A percentile compares a stretch with the other conserved stretches of the same genome.
These are phyloP conservation scores for Eimeria praecox DNA, from an alignment of 169 alveolate genomes.

Conservation along the genomic window DNA sequence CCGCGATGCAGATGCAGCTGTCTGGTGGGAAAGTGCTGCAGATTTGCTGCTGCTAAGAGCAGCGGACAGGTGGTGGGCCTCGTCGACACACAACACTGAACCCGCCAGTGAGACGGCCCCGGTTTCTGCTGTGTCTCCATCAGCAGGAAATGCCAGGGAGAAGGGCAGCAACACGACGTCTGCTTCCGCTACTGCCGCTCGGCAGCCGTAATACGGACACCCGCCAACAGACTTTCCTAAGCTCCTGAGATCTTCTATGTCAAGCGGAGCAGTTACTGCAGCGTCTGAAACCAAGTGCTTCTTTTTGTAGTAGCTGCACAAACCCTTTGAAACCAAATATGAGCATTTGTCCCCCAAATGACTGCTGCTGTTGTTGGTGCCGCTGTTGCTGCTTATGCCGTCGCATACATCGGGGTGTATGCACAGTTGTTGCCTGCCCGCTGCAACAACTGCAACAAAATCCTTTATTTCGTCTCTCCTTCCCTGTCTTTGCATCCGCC, in stretches of 20 bases:
- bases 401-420: neutral
- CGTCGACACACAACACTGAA: slow-evolving; percentile 61
- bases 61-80: slow-evolving; percentile 77
- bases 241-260: slow-evolving; percentile 48
- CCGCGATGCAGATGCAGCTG: slow-evolving; percentile 30
- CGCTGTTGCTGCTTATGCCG: slow-evolving; percentile 27
- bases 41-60: slow-evolving; percentile 46
- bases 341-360: slow-evolving; percentile 52
- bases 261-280: slow-evolving; percentile 35
- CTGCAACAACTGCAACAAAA: slow-evolving; percentile 63
- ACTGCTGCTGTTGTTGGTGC: slow-evolving; percentile 57
- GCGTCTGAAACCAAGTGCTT: slow-evolving; percentile 8
- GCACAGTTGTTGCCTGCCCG: slow-evolving; percentile 41
- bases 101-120: neutral
- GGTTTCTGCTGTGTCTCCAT: neutral
- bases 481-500: slow-evolving; percentile 60
- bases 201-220: slow-evolving; percentile 58
- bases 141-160: slow-evolving; percentile 62
- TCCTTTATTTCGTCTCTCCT: neutral
- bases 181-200: slow-evolving; percentile 33
- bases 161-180: slow-evolving; percentile 67
- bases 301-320: slow-evolving; percentile 53
- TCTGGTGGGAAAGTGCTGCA: slow-evolving; percentile 1
- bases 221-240: slow-evolving; percentile 42
- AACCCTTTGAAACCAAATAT: slow-evolving; percentile 32